Conservation (phyloP, 2,329 filamentous ascomycete genomes). For the Thielaviopsis euricoi region DNA sequence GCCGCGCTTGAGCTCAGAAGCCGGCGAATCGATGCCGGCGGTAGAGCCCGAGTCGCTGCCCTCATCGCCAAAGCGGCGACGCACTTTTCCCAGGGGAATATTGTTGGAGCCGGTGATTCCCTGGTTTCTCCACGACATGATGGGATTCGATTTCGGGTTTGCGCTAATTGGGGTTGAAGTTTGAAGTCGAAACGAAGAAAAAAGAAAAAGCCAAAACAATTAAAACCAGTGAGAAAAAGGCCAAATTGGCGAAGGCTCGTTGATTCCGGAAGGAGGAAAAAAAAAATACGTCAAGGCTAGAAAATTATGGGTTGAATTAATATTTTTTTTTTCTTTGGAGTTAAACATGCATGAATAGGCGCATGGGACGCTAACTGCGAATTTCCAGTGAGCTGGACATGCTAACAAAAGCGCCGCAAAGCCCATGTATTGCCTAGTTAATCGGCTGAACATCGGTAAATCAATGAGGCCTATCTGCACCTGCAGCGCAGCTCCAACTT, state of each 20-base stretch:
- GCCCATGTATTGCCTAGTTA: background rate
- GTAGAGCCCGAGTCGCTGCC: slow-evolving; percentile 15
- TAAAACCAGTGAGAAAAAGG: too few species aligned
- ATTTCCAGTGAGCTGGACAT: too few species aligned
- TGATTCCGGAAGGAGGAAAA: background rate
- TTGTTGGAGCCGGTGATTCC: slow-evolving; percentile 98
- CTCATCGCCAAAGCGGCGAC: slow-evolving; percentile 54
- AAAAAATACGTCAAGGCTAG: background rate
- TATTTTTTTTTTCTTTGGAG: too few species aligned
- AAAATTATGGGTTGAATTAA: background rate
- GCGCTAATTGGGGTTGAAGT: background rate
- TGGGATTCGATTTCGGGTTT: slow-evolving; percentile 13
- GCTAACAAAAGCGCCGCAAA: too few species aligned
- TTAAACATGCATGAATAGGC: too few species aligned
- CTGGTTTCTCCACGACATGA: slow-evolving; percentile 52
- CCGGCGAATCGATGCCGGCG: slow-evolving; percentile 15
- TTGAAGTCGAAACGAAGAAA: background rate
- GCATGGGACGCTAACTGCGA: too few species aligned
- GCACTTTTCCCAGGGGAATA: slow-evolving; percentile 77
- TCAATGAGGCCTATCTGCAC: too few species aligned
- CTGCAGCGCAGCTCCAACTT: too few species aligned
- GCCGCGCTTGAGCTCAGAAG: slow-evolving; percentile 57
- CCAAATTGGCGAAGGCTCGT: background rate
- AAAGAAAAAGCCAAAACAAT: background rate
- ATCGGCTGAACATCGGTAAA: background rate